Base-by-base conservation (phyloP, 2,329 filamentous ascomycete genomes). In the Aspergillus arachidicola region DNA sequence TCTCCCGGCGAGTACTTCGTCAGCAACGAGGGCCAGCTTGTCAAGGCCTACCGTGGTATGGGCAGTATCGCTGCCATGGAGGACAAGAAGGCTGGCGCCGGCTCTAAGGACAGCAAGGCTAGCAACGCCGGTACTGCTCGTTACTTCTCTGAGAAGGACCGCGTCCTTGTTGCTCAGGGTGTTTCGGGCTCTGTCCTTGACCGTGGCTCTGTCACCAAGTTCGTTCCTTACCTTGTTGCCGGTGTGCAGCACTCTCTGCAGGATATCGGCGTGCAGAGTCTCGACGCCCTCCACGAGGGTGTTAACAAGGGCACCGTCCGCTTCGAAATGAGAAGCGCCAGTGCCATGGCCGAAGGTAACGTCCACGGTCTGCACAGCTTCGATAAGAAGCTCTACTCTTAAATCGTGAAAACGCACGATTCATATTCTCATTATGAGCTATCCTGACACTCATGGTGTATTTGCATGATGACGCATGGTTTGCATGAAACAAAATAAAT, bases 1-100 rank as follows among this genome's bases (percentile, higher is more conserved):
- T 98, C 94, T 43, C 95, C 95, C 41, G 96, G 95, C 68, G 94
- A 94, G 69, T 98, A 96, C 70, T 98, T 96, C 76, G 93, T 99
- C 71, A 96, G 92, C 75, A 91, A 92, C 65, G 94, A 98, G 81
- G 95, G 95, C 69, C 96, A 98, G 86, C 89, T 99, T 60, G 94
- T 99, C 80, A 99, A 99, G 87, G 94, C 95, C 46, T 99, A 99
- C 86, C 92, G 95, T 80, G 95, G 95, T 64, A 99, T 99, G 95
- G 95, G 95, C 70, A 94, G 90, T 81, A 99, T 99, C 77, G 95
- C 97, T 74, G 95, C 95, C 70, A 99, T 99, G 95, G 94, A 98
- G 83, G 94, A 98, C 83, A 97, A 95, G 88, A 97, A 97, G 86
- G 93, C 94, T 12, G 93, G 91, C 60, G 85, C 80, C 64, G 91